phyloP scores from a whole-genome alignment of 805 yeast genomes.

The Myxozyma sirexii region DNA sequence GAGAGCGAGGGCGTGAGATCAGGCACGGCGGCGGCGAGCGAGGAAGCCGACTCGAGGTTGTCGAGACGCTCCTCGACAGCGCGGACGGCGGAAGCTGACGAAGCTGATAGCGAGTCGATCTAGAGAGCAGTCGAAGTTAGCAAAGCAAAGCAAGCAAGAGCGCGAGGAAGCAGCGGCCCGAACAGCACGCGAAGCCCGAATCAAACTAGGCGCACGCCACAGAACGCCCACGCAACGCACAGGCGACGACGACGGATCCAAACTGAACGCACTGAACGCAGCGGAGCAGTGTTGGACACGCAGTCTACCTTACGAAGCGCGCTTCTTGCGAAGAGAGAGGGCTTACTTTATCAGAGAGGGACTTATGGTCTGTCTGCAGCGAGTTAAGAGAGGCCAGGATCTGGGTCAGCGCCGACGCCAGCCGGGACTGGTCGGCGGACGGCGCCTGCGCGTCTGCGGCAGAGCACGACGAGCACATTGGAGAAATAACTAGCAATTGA shows the following conservation, averaged over 20 bases:
- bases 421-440: slow-evolving; percentile 3
- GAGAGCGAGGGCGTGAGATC: slow-evolving; percentile 13
- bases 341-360: slow-evolving; percentile 31
- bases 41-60: slow-evolving; percentile 3
- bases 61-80: slow-evolving; percentile 18
- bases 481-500: neutral
- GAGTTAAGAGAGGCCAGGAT: slow-evolving; percentile 25
- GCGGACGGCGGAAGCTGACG: slow-evolving; percentile 15
- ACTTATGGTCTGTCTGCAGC: slow-evolving; percentile 28
- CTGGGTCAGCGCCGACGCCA: slow-evolving; percentile 24
- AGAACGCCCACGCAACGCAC: slow-evolving; percentile 13
- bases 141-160: neutral
- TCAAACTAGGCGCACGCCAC: slow-evolving; percentile 3
- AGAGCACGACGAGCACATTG: slow-evolving; percentile 5
- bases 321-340: neutral
- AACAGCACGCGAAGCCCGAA: neutral
- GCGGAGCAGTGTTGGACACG: neutral
- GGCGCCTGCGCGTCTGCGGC: neutral
- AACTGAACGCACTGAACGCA: slow-evolving; percentile 12
- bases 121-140: no score
- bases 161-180: neutral
- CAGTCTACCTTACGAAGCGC: slow-evolving; percentile 7
- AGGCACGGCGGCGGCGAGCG: slow-evolving; percentile 1
- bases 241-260: slow-evolving; percentile 10
- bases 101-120: slow-evolving; percentile 18